Conservation (phyloP, 371 early-diverging fungal species). For the Scutellospora calospora region DNA sequence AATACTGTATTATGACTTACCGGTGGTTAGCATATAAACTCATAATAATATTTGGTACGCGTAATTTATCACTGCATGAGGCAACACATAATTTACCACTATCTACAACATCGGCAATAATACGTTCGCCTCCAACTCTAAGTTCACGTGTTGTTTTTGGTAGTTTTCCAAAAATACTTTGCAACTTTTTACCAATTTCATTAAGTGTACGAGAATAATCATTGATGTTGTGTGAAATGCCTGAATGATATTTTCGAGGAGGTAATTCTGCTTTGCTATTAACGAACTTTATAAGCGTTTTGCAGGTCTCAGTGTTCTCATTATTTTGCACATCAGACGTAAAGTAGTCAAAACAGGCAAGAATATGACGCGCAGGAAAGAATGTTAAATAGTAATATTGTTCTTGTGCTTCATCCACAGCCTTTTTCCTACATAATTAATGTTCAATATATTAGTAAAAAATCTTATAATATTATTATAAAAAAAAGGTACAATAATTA, state of each 20-base stretch:
- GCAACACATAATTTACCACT: conserved; percentile 28
- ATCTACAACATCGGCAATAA: background rate
- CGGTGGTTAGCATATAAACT: conserved; percentile 44
- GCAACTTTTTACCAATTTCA: background rate
- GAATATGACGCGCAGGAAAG: conserved; percentile 29
- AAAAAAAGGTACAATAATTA: background rate
- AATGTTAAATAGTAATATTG: conserved; percentile 42
- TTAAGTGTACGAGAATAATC: background rate
- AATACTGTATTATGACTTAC: too few species aligned
- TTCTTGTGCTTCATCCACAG: conserved; percentile 3
- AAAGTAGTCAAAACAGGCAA: conserved; percentile 38
- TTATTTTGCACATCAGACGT: background rate
- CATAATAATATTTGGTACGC: conserved; percentile 38
- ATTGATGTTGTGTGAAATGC: background rate
- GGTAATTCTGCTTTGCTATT: conserved; percentile 23
- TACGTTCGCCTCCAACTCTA: background rate
- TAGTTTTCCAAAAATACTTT: background rate
- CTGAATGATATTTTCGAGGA: background rate
- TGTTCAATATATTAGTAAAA: background rate
- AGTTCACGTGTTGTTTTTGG: background rate
- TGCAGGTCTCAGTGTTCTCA: background rate
- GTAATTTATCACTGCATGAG: conserved; percentile 11
- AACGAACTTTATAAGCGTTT: conserved; percentile 28
- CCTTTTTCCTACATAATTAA: background rate
- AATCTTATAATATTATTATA: background rate